phyloP scores from a whole-genome alignment of 768 basidiomycete species.

The Glaciozyma martinii region DNA sequence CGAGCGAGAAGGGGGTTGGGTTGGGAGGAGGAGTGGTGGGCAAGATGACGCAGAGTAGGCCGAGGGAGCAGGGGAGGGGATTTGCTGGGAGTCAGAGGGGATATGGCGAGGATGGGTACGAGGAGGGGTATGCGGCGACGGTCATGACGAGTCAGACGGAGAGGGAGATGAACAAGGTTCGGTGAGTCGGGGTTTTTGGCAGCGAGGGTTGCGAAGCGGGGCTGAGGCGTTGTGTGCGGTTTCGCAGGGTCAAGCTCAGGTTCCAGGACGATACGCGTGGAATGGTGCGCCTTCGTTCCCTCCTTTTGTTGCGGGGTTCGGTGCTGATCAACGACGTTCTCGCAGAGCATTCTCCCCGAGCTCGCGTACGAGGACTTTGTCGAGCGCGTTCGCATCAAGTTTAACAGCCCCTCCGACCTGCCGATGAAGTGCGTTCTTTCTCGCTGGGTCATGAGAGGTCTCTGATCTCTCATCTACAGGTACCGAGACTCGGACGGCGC shows the following conservation, averaged over 20 bases:
- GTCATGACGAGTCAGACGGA: background rate
- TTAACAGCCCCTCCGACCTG: background rate
- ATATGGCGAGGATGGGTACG: background rate
- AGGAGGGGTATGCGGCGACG: background rate
- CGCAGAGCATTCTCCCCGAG: constrained; percentile 7
- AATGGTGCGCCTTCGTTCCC: constrained; percentile 14
- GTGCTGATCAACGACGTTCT: background rate
- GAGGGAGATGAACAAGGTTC: constrained; percentile 5
- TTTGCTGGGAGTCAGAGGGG: background rate
- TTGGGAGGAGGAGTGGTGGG: background rate
- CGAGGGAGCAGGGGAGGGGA: background rate
- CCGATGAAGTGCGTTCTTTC: constrained; percentile 6
- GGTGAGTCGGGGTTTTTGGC: too few species aligned
- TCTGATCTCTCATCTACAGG: background rate
- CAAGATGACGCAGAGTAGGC: background rate
- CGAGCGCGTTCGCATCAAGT: constrained; percentile 23
- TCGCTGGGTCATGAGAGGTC: background rate
- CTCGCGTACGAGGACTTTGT: constrained; percentile 10
- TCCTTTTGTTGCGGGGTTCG: background rate
- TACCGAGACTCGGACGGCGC: constrained; percentile 29
- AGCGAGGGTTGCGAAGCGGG: too few species aligned
- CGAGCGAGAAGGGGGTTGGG: background rate
- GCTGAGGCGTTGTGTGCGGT: background rate
- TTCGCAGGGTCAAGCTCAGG: constrained; percentile 16
- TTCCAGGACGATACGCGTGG: constrained; percentile 18